These are phyloP conservation scores for Erodium maritimum DNA, from an alignment of 345 rosid species.

Conservation along the genomic window DNA sequence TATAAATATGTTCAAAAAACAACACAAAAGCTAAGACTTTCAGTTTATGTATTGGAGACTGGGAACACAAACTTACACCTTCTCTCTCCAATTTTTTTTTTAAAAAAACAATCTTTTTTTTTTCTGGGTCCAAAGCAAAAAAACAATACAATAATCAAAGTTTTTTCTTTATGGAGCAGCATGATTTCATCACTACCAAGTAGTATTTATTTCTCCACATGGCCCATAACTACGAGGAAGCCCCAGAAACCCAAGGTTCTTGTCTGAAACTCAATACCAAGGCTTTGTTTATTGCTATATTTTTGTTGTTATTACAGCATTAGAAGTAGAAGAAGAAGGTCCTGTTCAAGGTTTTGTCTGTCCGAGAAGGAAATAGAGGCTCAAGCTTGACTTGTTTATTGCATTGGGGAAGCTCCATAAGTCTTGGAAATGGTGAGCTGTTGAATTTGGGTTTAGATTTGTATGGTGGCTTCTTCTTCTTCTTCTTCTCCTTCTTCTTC, in stretches of 20 bases:
- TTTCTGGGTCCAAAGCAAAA: too few species aligned
- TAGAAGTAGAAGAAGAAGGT: too few species aligned
- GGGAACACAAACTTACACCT: constrained; percentile 26
- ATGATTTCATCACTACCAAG: constrained; percentile 51
- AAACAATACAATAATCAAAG: too few species aligned
- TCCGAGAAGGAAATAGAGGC: too few species aligned
- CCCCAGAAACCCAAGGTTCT: constrained; percentile 13
- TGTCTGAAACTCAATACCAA: constrained; percentile 28
- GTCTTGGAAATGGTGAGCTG: constrained; percentile 30
- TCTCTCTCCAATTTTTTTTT: constrained; percentile 10
- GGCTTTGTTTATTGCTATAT: constrained; percentile 7
- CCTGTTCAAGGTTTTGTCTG: too few species aligned
- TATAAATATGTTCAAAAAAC: constrained; percentile 13
- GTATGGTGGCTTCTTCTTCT: not conserved
- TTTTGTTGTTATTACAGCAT: not conserved
- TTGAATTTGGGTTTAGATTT: constrained; percentile 30
- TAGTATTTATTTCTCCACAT: constrained; percentile 41
- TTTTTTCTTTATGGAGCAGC: constrained; percentile 8
- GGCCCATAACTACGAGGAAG: constrained; percentile 42
- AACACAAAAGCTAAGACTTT: constrained; percentile 38
- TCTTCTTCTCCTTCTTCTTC: too few species aligned
- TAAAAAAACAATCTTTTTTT: too few species aligned
- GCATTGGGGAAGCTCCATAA: too few species aligned
- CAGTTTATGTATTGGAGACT: constrained; percentile 42
- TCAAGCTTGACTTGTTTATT: too few species aligned